Evolutionary conservation across 129 eudicot genomes (phyloP).

Genomic region (Lactuca sativa): DNA sequence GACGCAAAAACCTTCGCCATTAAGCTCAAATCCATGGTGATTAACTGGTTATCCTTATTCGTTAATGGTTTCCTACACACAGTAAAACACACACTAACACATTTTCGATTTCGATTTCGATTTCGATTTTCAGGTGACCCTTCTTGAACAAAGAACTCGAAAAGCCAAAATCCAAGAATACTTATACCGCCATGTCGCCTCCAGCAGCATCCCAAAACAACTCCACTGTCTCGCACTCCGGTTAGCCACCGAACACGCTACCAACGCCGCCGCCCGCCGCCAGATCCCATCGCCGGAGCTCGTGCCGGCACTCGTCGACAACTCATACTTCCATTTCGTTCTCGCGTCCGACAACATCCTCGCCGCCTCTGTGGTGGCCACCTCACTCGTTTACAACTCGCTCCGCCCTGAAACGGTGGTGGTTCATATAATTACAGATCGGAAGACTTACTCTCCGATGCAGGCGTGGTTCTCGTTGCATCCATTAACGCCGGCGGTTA

Average conservation of each 20-base stretch:
- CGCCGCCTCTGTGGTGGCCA: slow-evolving; percentile 94
- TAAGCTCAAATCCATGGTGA: slow-evolving; percentile 89
- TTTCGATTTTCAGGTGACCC: slow-evolving; percentile 51
- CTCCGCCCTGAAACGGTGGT: slow-evolving; percentile 73
- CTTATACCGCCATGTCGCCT: slow-evolving; percentile 92
- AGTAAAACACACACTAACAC: background rate
- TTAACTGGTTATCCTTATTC: slow-evolving; percentile 17
- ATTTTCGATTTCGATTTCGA: background rate
- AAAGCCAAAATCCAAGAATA: slow-evolving; percentile 89
- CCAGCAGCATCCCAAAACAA: slow-evolving; percentile 95
- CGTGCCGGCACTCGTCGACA: slow-evolving; percentile 81
- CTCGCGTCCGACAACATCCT: slow-evolving; percentile 92
- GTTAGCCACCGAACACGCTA: slow-evolving; percentile 82
- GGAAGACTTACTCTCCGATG: slow-evolving; percentile 85
- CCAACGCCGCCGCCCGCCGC: slow-evolving; percentile 79
- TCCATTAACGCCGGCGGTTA: slow-evolving; percentile 72
- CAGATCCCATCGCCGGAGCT: slow-evolving; percentile 86
- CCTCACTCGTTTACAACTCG: slow-evolving; percentile 73
- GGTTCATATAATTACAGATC: slow-evolving; percentile 76
- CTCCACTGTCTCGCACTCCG: slow-evolving; percentile 79
- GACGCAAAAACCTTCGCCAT: slow-evolving; percentile 85
- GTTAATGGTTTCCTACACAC: background rate
- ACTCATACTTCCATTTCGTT: slow-evolving; percentile 77
- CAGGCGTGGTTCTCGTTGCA: slow-evolving; percentile 97
- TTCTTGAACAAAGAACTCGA: slow-evolving; percentile 84